A percentile compares a stretch with the other conserved stretches of the same genome.
phyloP scores from a whole-genome alignment of 2,329 filamentous ascomycete genomes.

The Trichothecium sympodiale region DNA sequence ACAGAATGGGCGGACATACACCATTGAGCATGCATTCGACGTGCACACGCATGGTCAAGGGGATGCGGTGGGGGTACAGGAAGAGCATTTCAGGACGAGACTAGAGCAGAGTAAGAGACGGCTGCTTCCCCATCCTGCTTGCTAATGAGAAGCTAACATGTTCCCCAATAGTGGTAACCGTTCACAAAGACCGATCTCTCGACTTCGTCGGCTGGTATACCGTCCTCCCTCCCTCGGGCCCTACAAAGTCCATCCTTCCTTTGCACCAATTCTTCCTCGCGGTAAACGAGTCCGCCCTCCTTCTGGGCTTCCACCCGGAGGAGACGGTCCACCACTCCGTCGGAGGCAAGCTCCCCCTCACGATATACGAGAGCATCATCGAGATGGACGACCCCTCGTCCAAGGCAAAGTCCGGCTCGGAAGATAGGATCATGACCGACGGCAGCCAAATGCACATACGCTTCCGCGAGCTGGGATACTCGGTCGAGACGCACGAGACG shows the following conservation, averaged over 20 bases:
- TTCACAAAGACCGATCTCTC: constrained; percentile 74
- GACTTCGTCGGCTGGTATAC: constrained; percentile 92
- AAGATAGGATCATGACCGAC: constrained; percentile 63
- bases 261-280: constrained; percentile 70
- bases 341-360: constrained; percentile 76
- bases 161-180: constrained; percentile 59
- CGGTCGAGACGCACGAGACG: constrained; percentile 85
- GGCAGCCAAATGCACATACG: constrained; percentile 48
- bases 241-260: constrained; percentile 54
- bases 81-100: constrained; percentile 62
- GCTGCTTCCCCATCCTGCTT: too few species aligned
- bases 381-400: constrained; percentile 49
- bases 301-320: constrained; percentile 76
- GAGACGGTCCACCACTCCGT: constrained; percentile 41
- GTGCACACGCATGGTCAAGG: constrained; percentile 26
- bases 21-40: constrained; percentile 87
- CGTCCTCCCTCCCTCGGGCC: constrained; percentile 61
- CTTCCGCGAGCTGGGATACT: constrained; percentile 77
- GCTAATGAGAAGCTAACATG: too few species aligned
- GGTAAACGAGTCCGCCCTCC: constrained; percentile 71
- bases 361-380: constrained; percentile 77
- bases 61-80: constrained; percentile 34
- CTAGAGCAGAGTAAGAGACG: constrained; percentile 68
- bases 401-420: constrained; percentile 11
- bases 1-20: constrained; percentile 82